Evolutionary conservation across 257 asterid species (phyloP), one percentile per base, ranked within the genome.

Genomic region (Perilla frutescens): DNA sequence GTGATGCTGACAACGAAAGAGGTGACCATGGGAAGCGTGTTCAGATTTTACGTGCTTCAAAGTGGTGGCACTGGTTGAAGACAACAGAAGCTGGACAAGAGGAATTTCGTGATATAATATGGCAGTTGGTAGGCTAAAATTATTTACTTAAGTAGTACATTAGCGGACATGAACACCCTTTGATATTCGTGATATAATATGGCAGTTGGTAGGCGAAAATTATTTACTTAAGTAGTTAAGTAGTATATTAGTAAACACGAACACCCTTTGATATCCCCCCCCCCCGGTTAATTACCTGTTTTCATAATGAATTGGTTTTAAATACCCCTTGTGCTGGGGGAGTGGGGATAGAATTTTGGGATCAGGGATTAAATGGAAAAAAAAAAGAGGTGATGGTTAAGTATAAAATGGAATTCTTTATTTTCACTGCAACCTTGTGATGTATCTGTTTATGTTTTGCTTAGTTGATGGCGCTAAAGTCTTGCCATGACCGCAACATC

Each of bases 1-100:
- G 68, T 74, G 83, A 82, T 51, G 74, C 81, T 66, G 88, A 87
- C 69, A 80, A 78, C 66, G 87, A 77, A 75, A 74, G 83, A 81
- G 79, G 77, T 64, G 87, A 91, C 71, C 81, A 80, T 70, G 85
- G 73, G 20, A 90, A 92, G 82, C 91, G 89, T 57, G 77, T 88
- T 71, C 97, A 91, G 84, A 85, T 91, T 80, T 87, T 94, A 80
- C 97, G 86, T 72, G 96, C 99, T 69, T 94, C 99, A 83, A 88
- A 85, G 74, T 94, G 99, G 99, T 94, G 99, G 99, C 88, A 87
- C 76, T 86, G 97, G 99, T 81, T 94, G 84, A 94, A 85, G 88
- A 87, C 90, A 72, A 90, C 98, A 47, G 89, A 90, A 81, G 90
- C 93, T 79, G 99, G 99, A 68, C 87, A 82, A 78, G 90, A 86